Base-by-base conservation (phyloP, 257 asterid species). In the Penstemon newberryi region DNA sequence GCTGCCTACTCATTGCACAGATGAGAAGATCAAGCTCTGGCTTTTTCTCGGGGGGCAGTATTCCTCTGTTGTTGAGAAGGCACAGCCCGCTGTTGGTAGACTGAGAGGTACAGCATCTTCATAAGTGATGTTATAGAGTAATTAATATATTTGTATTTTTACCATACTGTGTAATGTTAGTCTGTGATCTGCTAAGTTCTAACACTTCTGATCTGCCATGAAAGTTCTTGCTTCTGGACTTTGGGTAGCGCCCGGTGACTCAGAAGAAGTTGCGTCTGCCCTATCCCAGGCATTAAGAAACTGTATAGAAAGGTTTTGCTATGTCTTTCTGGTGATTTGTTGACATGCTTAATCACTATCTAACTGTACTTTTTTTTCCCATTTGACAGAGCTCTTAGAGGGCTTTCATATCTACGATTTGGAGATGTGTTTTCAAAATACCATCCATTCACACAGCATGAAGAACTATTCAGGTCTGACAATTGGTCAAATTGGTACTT, bases 1-100 rank as follows among this genome's bases (percentile, higher is more conserved):
- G 55, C 70, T 74, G 59, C 54, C 41, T 76, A 45, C 74, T 65
- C 68, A 54, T 74, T 77, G 58, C 44, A 38, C 79, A 94, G 99
- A 94, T 83, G 99, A 94, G 84, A 94, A 91, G 85, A 89, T 94
- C 77, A 94, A 94, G 86, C 97, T 94, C 62, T 94, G 99, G 99
- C 95, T 94, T 78, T 91, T 94, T 75, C 83, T 84, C 59, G 96
- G 96, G 7, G 99, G 99, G 70, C 88, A 87, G 72, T 90, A 87
- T 78, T 78, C 96, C 33, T 80, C 95, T 49, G 84, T 91, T 42
- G 55, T 72, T 65, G 99, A 91, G 72, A 91, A 89, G 89, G 97
- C 99, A 69, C 92, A 87, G 67, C 76, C 81, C 56, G 80, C 88
- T 47, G 89, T 94, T 73, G 78, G 91, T 75, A 87, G 80, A 80